Base-by-base conservation (phyloP, 2,329 filamentous ascomycete genomes). In the Alternaria brassicae region DNA sequence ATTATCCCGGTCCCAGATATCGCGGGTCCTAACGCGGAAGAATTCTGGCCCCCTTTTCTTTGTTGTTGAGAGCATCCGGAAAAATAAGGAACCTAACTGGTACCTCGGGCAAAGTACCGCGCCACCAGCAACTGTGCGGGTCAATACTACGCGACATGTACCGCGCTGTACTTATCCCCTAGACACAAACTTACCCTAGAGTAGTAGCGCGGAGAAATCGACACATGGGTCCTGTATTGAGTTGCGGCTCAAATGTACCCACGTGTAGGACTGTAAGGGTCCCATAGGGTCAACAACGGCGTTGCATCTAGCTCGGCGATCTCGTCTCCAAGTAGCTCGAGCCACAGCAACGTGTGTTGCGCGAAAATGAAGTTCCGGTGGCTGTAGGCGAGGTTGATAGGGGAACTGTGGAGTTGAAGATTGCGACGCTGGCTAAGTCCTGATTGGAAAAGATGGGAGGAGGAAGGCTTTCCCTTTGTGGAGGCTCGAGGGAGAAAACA, bases 41-140 rank as follows among this genome's bases (percentile, higher is more conserved):
- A 41, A 52, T 41, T 52, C 25, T 48, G 13, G 13, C 23, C 21
- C 32, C 32, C 19, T 48, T 48, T 23, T 42, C 34, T 55, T 27
- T 44, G 32, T 39, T 47, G 28, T 47, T 42, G 40, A 32, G 36
- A 34, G 37, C 8, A 21, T 19, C 37, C 53, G 45, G 53, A 51
- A 30, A 40, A 56, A 56, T 23, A 44, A 42, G 32, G 19, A 36
- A 44, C 23, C 7, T 19, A 34, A 36, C 23, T 15, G 39, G 44
- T 61, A 61, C 58, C 58, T 63, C 58, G 57, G 58, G 56, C 36
- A 17, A 63, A 49, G 57, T 63, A 61, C 45, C 49, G 49, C 32
- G 49, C 50, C 49, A 51, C 42, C 23, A 23, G 23, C 19, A 19
- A 15, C 37, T 32, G 28, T 39, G 53, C 53, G 57, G 60, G 30